Evolutionary conservation across 1,284 basidiomycete species (phyloP), one percentile per base, ranked within the genome.

Genomic region (Papiliotrema nemorosa): DNA sequence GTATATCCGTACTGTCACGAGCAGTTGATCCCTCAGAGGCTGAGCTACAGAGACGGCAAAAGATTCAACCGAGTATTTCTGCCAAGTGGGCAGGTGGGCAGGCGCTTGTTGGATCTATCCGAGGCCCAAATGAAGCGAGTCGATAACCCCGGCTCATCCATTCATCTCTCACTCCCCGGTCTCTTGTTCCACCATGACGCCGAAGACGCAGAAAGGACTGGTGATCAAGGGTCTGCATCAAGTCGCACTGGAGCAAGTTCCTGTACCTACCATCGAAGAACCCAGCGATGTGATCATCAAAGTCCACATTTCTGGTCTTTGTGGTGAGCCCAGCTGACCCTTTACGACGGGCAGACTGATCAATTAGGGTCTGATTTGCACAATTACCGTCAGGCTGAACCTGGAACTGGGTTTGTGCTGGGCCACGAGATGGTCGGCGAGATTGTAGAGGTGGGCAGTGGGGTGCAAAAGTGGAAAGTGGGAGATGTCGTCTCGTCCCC

Each of bases 401-500:
- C 29, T 22, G 36, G 36, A 5, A 34, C 52, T 1, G 64, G 60
- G 3, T 73, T 67, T 54, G 59, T 64, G 44, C 62, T 70, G 50
- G 90, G 90, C 3, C 90, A 93, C 66, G 90, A 94, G 69, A 85
- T 91, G 53, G 80, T 88, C 20, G 89, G 91, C 22, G 82, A 84
- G 66, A 80, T 94, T 20, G 76, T 88, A 25, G 80, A 82, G 20
- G 79, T 89, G 3, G 89, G 90, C 13, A 70, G 78, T 3, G 84
- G 74, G 57, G 90, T 86, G 63, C 63, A 57, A 18, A 82, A 78
- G 10, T 81, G 92, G 59, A 82, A 82, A 54, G 69, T 87, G 2
- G 89, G 89, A 3, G 87, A 92, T 70, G 83, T 84, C 57, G 87
- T 93, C n/a, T 82, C 93, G 14, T 84, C 87, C 1, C 88, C 91